Evolutionary conservation across 345 rosid genomes (phyloP).

Genomic region (Erysimum cheiranthoides): DNA sequence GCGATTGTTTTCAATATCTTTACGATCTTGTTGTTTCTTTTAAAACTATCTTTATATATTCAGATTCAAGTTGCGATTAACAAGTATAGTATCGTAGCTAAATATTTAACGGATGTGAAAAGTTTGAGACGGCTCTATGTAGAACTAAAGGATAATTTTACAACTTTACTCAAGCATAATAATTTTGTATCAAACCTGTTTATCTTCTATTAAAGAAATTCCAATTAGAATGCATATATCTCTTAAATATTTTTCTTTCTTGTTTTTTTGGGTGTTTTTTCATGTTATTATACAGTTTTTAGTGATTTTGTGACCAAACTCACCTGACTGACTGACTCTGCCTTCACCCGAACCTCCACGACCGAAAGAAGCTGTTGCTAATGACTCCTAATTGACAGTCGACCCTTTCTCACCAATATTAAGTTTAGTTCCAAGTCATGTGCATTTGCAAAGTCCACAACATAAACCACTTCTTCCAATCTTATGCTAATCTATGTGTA

Average conservation of each 20-base stretch:
- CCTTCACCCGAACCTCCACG: neutral
- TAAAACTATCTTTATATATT: constrained; percentile 14
- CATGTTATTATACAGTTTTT: neutral
- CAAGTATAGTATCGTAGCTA: neutral
- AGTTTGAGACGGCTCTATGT: neutral
- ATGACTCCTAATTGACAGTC: neutral
- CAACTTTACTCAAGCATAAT: no score
- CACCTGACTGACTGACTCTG: neutral
- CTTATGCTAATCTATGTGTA: neutral
- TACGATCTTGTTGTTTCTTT: constrained; percentile 9
- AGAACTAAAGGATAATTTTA: no score
- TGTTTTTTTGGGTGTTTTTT: neutral
- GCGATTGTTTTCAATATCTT: constrained; percentile 12
- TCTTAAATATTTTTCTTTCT: neutral
- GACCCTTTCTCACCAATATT: neutral
- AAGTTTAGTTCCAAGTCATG: neutral
- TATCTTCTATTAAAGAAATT: no score
- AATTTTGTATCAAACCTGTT: no score
- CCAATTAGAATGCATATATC: no score
- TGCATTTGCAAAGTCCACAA: neutral
- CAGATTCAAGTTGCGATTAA: constrained; percentile 12
- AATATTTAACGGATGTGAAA: neutral
- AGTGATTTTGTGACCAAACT: neutral
- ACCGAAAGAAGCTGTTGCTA: neutral
- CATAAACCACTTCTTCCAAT: neutral